Base-by-base conservation (phyloP, 2,329 filamentous ascomycete species). In the Coniochaeta sp. region DNA sequence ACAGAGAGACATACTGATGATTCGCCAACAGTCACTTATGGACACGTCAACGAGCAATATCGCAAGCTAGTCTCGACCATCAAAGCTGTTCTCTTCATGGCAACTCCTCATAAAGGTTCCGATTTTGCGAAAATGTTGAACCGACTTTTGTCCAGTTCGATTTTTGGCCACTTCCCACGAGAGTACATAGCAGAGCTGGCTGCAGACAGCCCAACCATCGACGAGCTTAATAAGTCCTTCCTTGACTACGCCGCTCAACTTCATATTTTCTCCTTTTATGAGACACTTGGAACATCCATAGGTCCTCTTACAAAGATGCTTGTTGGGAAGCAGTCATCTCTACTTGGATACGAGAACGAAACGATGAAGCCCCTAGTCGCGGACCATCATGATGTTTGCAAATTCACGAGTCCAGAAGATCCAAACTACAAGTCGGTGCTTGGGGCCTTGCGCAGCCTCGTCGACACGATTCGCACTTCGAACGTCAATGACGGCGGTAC, bases 241-340 rank as follows among this genome's bases (percentile, higher is more conserved):
- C 68, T 68, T 3, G 66, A 71, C 55, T 61, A 65, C 55, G 62
- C 62, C 0, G 38, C 64, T 3, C 67, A 69, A 28, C 55, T 76
- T 0, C 57, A 70, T 1, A 68, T 76, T 1, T 69, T 66, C 55
- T 75, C 73, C 0, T 75, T 75, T 56, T 75, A 72, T 55, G 72
- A 75, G 59, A 74, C 70, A 3, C 54, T 66, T 1, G 58, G 62
- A 0, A 73, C 65, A 3, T 65, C 59, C 4, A 59, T 65, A 7
- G 65, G 64, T 0, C 64, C 61, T 2, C 26, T 61, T 4, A 60
- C 58, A 4, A 28, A 62, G 2, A 59, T 66, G 55, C 62, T 73
- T 10, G 17, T 68, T 1, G 67, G 68, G 3, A 69, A 66, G 50
- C 62, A 68, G 17, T 68, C 69, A 1, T 66, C 69, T 1, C 60